Percentiles rank a stretch among this genome's conserved stretches.
Conservation (phyloP, 352 stramenopile genomes). For the Pilasporangium apinafurcum region DNA sequence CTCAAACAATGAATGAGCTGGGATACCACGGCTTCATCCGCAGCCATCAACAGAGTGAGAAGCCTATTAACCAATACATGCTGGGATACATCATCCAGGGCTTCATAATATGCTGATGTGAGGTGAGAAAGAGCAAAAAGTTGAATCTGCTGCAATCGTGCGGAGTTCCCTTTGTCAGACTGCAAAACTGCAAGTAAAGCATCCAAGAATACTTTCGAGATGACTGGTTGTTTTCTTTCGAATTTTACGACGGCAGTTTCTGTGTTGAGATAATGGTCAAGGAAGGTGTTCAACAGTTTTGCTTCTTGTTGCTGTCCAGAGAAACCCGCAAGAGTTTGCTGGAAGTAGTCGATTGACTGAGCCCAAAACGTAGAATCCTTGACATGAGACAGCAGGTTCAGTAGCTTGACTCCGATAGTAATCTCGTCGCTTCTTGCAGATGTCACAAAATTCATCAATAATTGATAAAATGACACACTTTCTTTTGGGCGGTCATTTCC, state of each 20-base stretch:
- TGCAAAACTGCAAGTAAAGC: constrained; percentile 38
- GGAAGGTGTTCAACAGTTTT: constrained; percentile 32
- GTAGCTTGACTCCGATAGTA: constrained; percentile 43
- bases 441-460: constrained; percentile 43
- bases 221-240: constrained; percentile 14
- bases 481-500: constrained; percentile 12
- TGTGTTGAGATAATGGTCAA: constrained; percentile 48
- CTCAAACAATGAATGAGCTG: constrained; percentile 49
- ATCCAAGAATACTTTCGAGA: constrained; percentile 56
- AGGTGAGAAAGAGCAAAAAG: constrained; percentile 30
- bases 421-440: constrained; percentile 37
- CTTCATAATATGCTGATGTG: constrained; percentile 27
- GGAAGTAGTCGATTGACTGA: constrained; percentile 57
- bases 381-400: constrained; percentile 55
- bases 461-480: constrained; percentile 28
- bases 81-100: constrained; percentile 44
- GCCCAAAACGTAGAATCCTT: constrained; percentile 46
- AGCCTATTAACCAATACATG: constrained; percentile 37
- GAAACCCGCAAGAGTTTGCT: constrained; percentile 34
- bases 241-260: constrained; percentile 17
- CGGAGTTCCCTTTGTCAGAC: constrained; percentile 20
- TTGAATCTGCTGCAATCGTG: constrained; percentile 36
- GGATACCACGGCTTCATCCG: constrained; percentile 50
- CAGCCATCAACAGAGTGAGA: constrained; percentile 51
- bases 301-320: not conserved